These are phyloP conservation scores for Mucor mucedo DNA, from an alignment of 371 early-diverging fungal species.

Conservation along the genomic window DNA sequence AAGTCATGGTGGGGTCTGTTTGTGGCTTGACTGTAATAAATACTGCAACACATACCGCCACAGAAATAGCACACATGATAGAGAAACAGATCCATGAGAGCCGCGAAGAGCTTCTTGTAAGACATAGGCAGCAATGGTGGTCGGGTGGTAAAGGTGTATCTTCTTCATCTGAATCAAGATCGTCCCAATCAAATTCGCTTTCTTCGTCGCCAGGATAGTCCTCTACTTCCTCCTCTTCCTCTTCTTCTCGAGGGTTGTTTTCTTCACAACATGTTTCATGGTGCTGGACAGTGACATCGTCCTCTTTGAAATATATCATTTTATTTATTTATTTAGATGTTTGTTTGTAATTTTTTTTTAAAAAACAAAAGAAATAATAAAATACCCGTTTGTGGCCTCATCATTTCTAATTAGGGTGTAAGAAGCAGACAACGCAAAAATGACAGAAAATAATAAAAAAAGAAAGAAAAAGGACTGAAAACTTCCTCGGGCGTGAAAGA, in stretches of 20 bases:
- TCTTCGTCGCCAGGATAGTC: constrained; percentile 3
- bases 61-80: constrained; percentile 27
- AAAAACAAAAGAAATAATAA: too few relatives aligned
- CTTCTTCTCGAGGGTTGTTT: constrained; percentile 22
- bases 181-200: constrained; percentile 37
- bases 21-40: constrained; percentile 28
- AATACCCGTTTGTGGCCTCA: too few relatives aligned
- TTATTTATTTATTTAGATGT: too few relatives aligned
- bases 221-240: not conserved
- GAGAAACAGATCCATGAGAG: constrained; percentile 36
- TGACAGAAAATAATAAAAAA: too few relatives aligned
- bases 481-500: too few relatives aligned
- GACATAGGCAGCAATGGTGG: constrained; percentile 24
- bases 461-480: too few relatives aligned
- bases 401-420: too few relatives aligned
- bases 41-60: constrained; percentile 37
- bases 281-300: too few relatives aligned
- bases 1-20: constrained; percentile 20
- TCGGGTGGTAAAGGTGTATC: not conserved
- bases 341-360: too few relatives aligned
- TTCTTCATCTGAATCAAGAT: constrained; percentile 17
- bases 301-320: too few relatives aligned
- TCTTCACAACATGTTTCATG: not conserved
- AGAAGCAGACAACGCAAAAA: too few relatives aligned
- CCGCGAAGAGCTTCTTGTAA: constrained; percentile 33